Conservation (phyloP, 768 basidiomycete genomes). For the Amyloporia xantha region DNA sequence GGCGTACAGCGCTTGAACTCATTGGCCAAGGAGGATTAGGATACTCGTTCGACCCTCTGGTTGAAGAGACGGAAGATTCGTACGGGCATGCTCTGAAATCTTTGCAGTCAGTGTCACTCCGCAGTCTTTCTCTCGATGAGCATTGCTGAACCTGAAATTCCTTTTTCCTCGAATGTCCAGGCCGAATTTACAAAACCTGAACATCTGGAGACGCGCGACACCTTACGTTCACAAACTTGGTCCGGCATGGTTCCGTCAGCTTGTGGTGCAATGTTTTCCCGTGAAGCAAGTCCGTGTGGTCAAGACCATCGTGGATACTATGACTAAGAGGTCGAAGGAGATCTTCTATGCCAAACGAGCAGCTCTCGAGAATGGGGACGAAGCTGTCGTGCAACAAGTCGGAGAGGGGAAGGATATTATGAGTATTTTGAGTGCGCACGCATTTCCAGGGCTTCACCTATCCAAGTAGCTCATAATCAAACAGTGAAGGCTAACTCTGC, state of each 20-base stretch:
- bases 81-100: constrained; percentile 21
- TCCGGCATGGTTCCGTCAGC: constrained; percentile 26
- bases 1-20: constrained; percentile 13
- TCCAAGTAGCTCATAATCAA: neutral
- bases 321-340: constrained; percentile 28
- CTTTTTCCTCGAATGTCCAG: neutral
- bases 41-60: constrained; percentile 13
- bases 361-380: constrained; percentile 28
- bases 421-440: constrained; percentile 26
- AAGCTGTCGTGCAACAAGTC: constrained; percentile 10
- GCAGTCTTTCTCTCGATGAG: neutral
- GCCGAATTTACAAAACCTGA: neutral
- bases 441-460: neutral
- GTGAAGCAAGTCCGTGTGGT: constrained; percentile 25
- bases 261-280: constrained; percentile 29
- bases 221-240: constrained; percentile 12
- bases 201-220: constrained; percentile 11
- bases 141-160: neutral
- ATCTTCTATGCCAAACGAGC: constrained; percentile 34
- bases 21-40: constrained; percentile 14
- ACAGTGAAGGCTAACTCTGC: constrained; percentile 37
- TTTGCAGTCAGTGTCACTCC: constrained; percentile 10
- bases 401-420: constrained; percentile 37
- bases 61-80: constrained; percentile 8
- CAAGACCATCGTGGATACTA: constrained; percentile 28